Base-by-base conservation (phyloP, 305 asterid genomes). In the Plantago rigida region DNA sequence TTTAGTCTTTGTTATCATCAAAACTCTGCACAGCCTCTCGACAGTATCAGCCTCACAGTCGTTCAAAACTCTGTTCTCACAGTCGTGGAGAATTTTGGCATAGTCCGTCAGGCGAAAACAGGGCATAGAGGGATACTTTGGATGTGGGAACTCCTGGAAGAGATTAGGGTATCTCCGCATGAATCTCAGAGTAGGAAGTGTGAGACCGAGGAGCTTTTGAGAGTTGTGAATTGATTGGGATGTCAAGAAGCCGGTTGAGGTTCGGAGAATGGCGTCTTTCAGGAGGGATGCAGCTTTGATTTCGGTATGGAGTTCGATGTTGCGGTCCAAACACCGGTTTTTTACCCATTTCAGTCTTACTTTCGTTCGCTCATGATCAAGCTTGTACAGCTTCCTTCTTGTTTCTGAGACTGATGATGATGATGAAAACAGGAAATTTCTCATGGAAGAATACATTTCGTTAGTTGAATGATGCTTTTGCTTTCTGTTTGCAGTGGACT, bases 301-400 rank as follows among this genome's bases (percentile, higher is more conserved):
- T 53, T 88, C 95, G 0, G 94, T 91, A 22, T 92, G 98, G 41
- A 76, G 63, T 62, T 86, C 94, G 69, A 86, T 82, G 4, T 86
- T 78, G 76, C 88, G 96, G 66, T 92, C 98, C n/a, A 92, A 19
- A 0, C 87, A 77, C 0, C 98, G 88, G 44, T 86, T 92, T 60
- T 84, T 92, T 34, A 84, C 95, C 96, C 98, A 92, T 81, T 92
- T 88, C 48, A 92, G 58, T 13, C 96, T 84, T 10, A 92, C 95
- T 74, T 80, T 86, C 5, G 79, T n/a, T n/a, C n/a, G n/a, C n/a
- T n/a, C 19, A 17, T 17, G 0, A 17, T 17, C 19, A 17, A n/a
- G n/a, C n/a, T n/a, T n/a, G n/a, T 17, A 17, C 19, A 17, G 0
- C 19, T 17, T 17, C 19, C 19, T 17, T 17, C 19, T 17, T 17